Base-by-base conservation (phyloP, 2,329 filamentous ascomycete genomes). In the Aspergillus amoenus region DNA sequence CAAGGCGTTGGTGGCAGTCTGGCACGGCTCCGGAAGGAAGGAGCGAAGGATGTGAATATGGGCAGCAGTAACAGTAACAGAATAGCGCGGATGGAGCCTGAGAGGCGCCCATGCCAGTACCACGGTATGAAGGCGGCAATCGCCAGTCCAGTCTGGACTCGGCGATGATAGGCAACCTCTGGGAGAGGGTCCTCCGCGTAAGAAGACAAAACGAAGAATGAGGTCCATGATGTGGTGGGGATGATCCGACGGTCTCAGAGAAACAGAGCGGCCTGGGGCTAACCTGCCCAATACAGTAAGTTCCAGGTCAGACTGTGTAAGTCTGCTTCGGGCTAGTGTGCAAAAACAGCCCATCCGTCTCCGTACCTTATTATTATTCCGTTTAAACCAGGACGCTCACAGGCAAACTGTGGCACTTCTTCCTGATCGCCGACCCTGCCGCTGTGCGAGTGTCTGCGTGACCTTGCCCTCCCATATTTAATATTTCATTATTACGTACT, bases 351-450 rank as follows among this genome's bases (percentile, higher is more conserved):
- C 27, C 27, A 9, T 30, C 27, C 8, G 27, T 30, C 27, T 30
- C 27, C 24, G 24, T 24, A 30, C 34, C 13, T 21, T 21, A 21
- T 21, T 37, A 37, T 37, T 37, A 37, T 15, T 37, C 34, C 34
- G 34, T 13, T n/a, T 37, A 13, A 7, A 15, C 27, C 27, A 30
- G 27, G 9, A 30, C 9, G n/a, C 13, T n/a, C 6, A n/a, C 34
- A 4, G 15, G 34, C 15, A 37, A 37, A 37, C 34, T 37, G 27
- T 30, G 27, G 27, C 34, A 37, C 34, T 37, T n/a, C 34, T n/a
- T 52, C 56, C 60, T 55, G 61, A 62, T 62, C 55, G 55, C 56
- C 60, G 56, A 59, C 57, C 57, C 43, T 59, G 50, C 58, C 55
- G 24, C 24, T 24, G 24, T 24, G 24, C 24, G 24, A 12, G 17